Conservation (phyloP, 2,329 filamentous ascomycete genomes). For the Alternaria sp. region DNA sequence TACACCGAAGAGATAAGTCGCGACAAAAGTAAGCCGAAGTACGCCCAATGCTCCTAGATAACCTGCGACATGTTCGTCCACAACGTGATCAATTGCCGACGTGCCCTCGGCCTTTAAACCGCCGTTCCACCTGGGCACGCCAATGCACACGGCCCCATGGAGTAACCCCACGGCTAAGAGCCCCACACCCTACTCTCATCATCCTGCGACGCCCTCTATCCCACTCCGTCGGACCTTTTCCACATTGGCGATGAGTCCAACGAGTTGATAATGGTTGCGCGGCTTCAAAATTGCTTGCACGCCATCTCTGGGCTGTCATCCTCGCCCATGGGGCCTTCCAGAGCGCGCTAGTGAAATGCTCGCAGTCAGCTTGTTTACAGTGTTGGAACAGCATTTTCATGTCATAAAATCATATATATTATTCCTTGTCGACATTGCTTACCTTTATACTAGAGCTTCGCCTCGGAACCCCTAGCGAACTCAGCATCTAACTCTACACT, state of each 20-base stretch:
- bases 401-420: not conserved
- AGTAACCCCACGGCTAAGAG: constrained; percentile 18
- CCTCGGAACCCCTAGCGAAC: constrained; percentile 24
- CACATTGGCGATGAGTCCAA: not conserved
- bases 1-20: not conserved
- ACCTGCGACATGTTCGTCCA: constrained; percentile 22
- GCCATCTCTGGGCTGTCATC: too few relatives aligned
- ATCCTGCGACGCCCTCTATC: constrained; percentile 8
- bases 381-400: not conserved
- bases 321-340: too few relatives aligned
- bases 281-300: not conserved
- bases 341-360: not conserved
- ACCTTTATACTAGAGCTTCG: constrained; percentile 24
- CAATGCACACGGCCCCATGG: constrained; percentile 18
- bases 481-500: constrained; percentile 21
- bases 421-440: not conserved
- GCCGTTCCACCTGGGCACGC: not conserved
- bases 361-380: not conserved
- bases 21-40: constrained; percentile 1
- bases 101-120: constrained; percentile 29
- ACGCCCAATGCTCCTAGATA: constrained; percentile 16
- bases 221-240: constrained; percentile 1
- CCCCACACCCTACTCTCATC: constrained; percentile 29
- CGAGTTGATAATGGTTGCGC: not conserved
- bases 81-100: constrained; percentile 43